A percentile compares a stretch with the other conserved stretches of the same genome.
phyloP scores from a whole-genome alignment of 208 protist species.

The Leishmania aethiopica region DNA sequence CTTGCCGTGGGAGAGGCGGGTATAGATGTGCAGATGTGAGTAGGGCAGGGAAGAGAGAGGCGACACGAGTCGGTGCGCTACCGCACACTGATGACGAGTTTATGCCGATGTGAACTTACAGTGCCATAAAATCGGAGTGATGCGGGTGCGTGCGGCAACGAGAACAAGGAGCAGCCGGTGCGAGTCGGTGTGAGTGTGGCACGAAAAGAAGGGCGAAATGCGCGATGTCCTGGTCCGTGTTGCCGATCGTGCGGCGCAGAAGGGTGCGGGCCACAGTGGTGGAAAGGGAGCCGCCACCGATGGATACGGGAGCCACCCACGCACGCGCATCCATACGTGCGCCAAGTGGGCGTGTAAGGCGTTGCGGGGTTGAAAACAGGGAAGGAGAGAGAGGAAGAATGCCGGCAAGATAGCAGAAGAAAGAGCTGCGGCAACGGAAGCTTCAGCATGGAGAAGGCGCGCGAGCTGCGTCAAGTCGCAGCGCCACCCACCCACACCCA shows the following conservation, averaged over 20 bases:
- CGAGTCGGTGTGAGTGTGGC: background rate
- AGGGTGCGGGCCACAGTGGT: background rate
- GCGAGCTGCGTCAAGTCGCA: background rate
- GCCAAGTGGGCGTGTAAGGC: background rate
- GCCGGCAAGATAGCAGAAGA: too few species aligned
- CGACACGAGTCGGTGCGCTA: background rate
- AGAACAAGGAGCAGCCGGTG: background rate
- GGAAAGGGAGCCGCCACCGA: background rate
- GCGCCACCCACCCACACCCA: background rate
- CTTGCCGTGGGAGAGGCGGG: background rate
- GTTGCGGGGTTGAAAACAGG: background rate
- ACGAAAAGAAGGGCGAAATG: background rate
- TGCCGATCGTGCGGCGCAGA: background rate
- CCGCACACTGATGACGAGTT: background rate
- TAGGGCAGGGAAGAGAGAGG: background rate
- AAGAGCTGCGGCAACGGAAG: background rate
- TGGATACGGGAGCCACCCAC: background rate
- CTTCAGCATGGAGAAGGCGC: background rate
- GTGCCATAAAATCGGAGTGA: background rate
- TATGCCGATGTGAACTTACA: background rate
- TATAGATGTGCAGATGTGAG: background rate
- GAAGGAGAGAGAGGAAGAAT: background rate
- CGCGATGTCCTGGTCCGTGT: background rate
- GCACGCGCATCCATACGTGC: background rate
- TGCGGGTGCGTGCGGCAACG: background rate